A percentile compares a stretch with the other conserved stretches of the same genome.
Conservation (phyloP, 495 filamentous ascomycete species). For the Talaromyces liani region DNA sequence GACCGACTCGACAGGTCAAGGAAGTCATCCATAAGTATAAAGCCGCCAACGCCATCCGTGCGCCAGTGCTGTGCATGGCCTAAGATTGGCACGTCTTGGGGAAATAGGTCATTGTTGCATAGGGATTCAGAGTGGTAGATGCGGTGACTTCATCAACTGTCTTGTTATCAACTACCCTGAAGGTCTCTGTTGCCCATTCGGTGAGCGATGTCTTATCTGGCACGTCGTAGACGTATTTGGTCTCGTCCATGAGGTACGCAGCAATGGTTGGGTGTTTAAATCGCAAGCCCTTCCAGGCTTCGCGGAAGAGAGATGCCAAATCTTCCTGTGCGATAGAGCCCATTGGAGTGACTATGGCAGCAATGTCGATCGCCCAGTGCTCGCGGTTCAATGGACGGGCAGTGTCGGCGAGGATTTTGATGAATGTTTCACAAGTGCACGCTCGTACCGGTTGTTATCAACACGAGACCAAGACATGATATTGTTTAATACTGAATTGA, state of each 20-base stretch:
- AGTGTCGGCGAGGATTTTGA: conserved; percentile 16
- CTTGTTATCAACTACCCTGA: conserved; percentile 15
- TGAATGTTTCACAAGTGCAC: conserved; percentile 17
- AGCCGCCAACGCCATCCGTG: conserved; percentile 2
- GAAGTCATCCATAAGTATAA: conserved; percentile 19
- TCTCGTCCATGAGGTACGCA: conserved; percentile 12
- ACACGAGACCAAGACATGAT: conserved; percentile 5
- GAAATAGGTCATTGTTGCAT: conserved; percentile 18
- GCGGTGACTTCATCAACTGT: conserved; percentile 16
- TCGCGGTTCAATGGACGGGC: conserved; percentile 13
- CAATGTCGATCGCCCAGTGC: conserved; percentile 19
- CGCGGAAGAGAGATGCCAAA: conserved; percentile 13
- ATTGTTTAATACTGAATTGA: neutral
- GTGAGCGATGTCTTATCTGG: conserved; percentile 14
- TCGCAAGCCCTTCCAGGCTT: conserved; percentile 22
- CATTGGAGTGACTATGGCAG: conserved; percentile 14
- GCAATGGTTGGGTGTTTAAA: conserved; percentile 27
- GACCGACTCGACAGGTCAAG: conserved; percentile 9
- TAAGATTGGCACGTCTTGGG: conserved; percentile 12
- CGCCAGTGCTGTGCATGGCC: conserved; percentile 21
- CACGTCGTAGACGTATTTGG: conserved; percentile 16
- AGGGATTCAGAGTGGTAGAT: conserved; percentile 12
- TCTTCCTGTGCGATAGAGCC: conserved; percentile 1
- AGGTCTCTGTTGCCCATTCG: conserved; percentile 21
- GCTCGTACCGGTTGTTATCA: neutral